Base-by-base conservation (phyloP, 805 yeast genomes). In the Metschnikowia gelsemii region DNA sequence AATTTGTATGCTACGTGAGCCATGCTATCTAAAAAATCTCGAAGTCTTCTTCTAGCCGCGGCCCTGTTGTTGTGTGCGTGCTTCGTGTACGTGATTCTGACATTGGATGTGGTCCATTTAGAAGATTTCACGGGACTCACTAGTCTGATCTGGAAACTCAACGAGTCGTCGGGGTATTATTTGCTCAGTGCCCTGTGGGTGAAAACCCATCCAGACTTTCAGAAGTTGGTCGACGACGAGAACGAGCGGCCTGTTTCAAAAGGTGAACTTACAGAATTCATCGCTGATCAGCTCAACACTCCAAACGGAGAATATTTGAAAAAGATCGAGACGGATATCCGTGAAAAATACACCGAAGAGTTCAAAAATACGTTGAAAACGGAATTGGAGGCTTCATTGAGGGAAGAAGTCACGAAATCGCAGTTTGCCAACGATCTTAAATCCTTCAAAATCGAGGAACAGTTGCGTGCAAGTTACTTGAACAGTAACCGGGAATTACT, bases 121-220 rank as follows among this genome's bases (percentile, higher is more conserved):
- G 20, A 17, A 6, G 37, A 38, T 11, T 32, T 24, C 23, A n/a
- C 29, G n/a, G n/a, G n/a, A 27, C 8, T n/a, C 30, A 24, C 13
- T 14, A 33, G 12, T 8, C 44, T 34, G 14, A 14, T 40, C 2
- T 46, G 49, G 49, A 27, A 13, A 11, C 31, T 36, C 18, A 39
- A 39, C 24, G 30, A 19, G 11, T 21, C 14, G 4, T 8, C 30
- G 25, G 28, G 31, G 19, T 50, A 37, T 22, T 50, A 50, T 24
- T 43, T 50, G 24, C 35, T 50, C 25, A 35, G 32, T 13, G 32
- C 45, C 3, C 21, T 35, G n/a, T 45, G 50, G 50, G 44, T 36
- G 2, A 23, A 24, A 9, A 11, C 24, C 8, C 16, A 44, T 18
- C 36, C 35, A 11, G 19, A 23, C 3, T 8, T 36, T 14, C 13